Evolutionary conservation across 768 basidiomycete genomes (phyloP).

Genomic region (Pleurotus sapidus): DNA sequence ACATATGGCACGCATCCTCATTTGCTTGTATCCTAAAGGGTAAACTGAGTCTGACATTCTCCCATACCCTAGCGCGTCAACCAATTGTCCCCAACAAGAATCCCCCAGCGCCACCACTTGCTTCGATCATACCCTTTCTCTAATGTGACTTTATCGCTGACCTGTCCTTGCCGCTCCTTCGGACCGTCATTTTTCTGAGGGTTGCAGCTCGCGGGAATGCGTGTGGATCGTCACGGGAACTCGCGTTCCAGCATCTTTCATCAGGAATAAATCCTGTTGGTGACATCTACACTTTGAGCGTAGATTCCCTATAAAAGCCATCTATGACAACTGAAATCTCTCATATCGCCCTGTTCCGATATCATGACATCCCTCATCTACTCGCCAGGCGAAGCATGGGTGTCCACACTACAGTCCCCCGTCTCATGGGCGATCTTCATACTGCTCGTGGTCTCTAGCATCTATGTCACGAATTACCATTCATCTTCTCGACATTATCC

Average conservation of each 20-base stretch:
- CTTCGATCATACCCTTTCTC: constrained; percentile 3
- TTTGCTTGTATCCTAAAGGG: constrained; percentile 7
- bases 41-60: constrained; percentile 6
- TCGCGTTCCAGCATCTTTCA: not conserved
- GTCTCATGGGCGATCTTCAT: not conserved
- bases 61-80: not conserved
- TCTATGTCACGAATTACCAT: not conserved
- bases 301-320: not conserved
- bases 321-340: not conserved
- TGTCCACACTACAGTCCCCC: not conserved
- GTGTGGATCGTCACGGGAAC: constrained; percentile 9
- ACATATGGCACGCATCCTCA: constrained; percentile 8
- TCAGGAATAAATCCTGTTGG: not conserved
- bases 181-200: constrained; percentile 4
- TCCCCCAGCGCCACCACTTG: constrained; percentile 2
- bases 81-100: constrained; percentile 5
- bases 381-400: not conserved
- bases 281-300: not conserved
- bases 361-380: too few relatives aligned
- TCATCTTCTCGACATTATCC: constrained; percentile 25
- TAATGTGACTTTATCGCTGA: not conserved
- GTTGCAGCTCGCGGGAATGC: not conserved
- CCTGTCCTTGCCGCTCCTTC: constrained; percentile 7
- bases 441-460: not conserved
- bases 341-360: too few relatives aligned